Evolutionary conservation across 1,284 basidiomycete species (phyloP).

Genomic region (Melampsora americana): DNA sequence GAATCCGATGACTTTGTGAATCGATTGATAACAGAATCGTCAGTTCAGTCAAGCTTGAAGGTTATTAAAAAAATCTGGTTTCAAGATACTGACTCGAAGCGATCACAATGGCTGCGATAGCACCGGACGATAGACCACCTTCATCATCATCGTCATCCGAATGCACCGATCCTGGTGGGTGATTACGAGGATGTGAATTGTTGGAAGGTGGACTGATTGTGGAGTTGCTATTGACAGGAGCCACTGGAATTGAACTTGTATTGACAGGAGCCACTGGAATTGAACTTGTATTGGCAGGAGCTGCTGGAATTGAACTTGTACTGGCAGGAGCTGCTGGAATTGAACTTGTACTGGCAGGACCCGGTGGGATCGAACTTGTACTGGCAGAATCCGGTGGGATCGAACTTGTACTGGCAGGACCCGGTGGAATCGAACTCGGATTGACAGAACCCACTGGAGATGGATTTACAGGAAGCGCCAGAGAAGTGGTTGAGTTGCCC

Average conservation of each 20-base stretch:
- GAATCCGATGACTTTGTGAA: background rate
- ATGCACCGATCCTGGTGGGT: no score
- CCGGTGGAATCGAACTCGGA: background rate
- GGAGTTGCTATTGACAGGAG: no score
- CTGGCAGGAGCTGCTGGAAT: background rate
- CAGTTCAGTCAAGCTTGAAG: no score
- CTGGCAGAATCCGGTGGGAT: background rate
- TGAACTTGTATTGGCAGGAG: background rate
- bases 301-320: background rate
- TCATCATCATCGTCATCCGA: background rate
- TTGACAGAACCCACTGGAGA: no score
- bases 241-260: no score
- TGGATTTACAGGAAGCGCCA: no score
- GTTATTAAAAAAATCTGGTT: background rate
- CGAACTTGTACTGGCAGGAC: background rate
- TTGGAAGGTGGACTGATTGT: no score
- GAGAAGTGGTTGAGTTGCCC: no score
- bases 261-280: background rate
- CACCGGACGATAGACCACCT: background rate
- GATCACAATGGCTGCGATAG: conserved; percentile 3
- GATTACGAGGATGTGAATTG: no score
- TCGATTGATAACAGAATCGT: no score
- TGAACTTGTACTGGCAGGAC: no score
- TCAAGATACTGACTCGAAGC: background rate
- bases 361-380: no score